Evolutionary conservation across 768 basidiomycete genomes (phyloP).

Genomic region (Suillus subaureus): DNA sequence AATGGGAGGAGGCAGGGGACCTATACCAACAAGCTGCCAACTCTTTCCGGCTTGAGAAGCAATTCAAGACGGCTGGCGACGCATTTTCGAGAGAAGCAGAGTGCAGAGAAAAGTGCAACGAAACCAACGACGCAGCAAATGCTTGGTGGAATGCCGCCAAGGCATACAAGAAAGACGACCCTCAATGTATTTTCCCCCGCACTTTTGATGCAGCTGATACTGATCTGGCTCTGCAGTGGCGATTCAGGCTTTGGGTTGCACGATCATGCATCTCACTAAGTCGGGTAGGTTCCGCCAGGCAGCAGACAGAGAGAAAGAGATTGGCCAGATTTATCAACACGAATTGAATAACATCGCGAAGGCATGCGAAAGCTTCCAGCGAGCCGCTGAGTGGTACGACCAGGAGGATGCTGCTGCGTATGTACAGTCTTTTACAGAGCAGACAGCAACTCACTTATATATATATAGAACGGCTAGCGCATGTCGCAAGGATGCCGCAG

Average conservation of each 20-base stretch:
- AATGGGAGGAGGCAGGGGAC: slow-evolving; percentile 95
- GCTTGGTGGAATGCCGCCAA: slow-evolving; percentile 99
- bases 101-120: slow-evolving; percentile 86
- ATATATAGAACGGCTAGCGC: slow-evolving; percentile 90
- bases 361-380: slow-evolving; percentile 88
- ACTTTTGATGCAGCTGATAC: slow-evolving; percentile 11
- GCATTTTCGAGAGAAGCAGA: slow-evolving; percentile 93
- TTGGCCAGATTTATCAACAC: slow-evolving; percentile 90
- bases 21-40: slow-evolving; percentile 95
- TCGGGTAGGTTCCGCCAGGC: slow-evolving; percentile 94
- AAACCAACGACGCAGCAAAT: slow-evolving; percentile 93
- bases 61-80: slow-evolving; percentile 90
- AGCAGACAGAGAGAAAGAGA: slow-evolving; percentile 97
- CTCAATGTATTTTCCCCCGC: slow-evolving; percentile 62
- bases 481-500: slow-evolving; percentile 96
- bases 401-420: slow-evolving; percentile 97
- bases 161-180: slow-evolving; percentile 88
- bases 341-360: slow-evolving; percentile 77
- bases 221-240: slow-evolving; percentile 62
- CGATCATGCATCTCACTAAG: slow-evolving; percentile 80
- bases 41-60: slow-evolving; percentile 88
- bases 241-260: slow-evolving; percentile 81
- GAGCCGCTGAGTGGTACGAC: slow-evolving; percentile 97
- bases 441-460: background rate
- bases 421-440: slow-evolving; percentile 33